Percentiles rank a stretch among this genome's conserved stretches.
These are phyloP conservation scores for Rhodotorula sphaerocarpa DNA, from an alignment of 768 basidiomycete genomes.

Conservation along the genomic window DNA sequence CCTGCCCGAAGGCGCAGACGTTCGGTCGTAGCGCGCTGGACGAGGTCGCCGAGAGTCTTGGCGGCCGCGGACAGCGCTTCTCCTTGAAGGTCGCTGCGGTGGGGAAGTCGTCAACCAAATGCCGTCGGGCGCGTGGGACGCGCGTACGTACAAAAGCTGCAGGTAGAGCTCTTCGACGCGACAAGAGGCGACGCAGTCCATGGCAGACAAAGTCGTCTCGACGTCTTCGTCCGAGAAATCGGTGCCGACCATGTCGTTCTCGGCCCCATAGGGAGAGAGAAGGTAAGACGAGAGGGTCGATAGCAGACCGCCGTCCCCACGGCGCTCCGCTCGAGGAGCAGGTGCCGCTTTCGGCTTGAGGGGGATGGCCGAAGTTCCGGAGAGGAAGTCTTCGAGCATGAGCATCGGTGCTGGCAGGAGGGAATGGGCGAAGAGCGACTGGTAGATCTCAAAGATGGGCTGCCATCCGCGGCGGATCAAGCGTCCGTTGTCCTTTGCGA, in stretches of 20 bases:
- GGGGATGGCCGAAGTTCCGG: conserved; percentile 87
- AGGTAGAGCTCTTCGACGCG: conserved; percentile 86
- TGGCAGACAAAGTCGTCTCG: conserved; percentile 86
- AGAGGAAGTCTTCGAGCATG: conserved; percentile 96
- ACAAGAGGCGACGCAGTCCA: conserved; percentile 91
- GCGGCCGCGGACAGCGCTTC: conserved; percentile 76
- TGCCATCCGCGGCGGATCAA: conserved; percentile 89
- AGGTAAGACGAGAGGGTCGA: conserved; percentile 92
- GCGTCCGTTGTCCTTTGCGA: conserved; percentile 90
- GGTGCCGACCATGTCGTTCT: conserved; percentile 23
- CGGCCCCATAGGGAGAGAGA: conserved; percentile 86
- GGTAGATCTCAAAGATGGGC: conserved; percentile 97
- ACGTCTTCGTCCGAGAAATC: conserved; percentile 67
- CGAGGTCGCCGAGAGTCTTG: conserved; percentile 77
- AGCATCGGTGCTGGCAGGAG: conserved; percentile 80
- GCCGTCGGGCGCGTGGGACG: not conserved
- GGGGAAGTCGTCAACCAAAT: not conserved
- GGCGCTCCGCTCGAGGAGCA: conserved; percentile 49
- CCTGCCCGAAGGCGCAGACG: conserved; percentile 41
- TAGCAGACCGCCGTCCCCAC: conserved; percentile 74
- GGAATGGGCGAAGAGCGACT: conserved; percentile 89
- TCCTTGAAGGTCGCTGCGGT: conserved; percentile 60
- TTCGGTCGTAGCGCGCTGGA: conserved; percentile 80
- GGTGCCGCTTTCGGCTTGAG: conserved; percentile 50
- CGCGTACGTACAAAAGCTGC: conserved; percentile 67